Evolutionary conservation across 108 stramenopile genomes (phyloP), one percentile per base, ranked within the genome.

Genomic region (Cyclotella cryptica): DNA sequence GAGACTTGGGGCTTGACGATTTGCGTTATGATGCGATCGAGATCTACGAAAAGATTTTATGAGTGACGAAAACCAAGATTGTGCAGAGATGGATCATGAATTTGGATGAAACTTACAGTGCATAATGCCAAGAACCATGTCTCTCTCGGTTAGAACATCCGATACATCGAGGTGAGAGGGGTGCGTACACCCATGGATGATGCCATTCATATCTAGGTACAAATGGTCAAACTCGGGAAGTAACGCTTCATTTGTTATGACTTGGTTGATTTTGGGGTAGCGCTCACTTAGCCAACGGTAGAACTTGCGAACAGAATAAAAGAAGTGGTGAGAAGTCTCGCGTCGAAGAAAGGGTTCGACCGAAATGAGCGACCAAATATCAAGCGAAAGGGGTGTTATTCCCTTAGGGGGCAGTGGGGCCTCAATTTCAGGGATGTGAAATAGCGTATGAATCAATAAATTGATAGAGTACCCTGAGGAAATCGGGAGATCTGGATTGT

Each of bases 121-220:
- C 93, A 96, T 94, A 47, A 99, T 99, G 14, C 98, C 96, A 47
- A 95, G 59, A 87, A 99, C 90, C 98, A 98, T 98, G 72, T 98
- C 97, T 58, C 92, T 85, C 74, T 98, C 98, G 53, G 84, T 84
- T 1, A 97, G 74, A 46, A 93, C 91, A 71, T 94, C 91, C n/a
- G 95, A 87, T 51, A 98, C 85, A 76, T 97, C 96, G 69, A 90
- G 67, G 74, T 93, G 85, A 72, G 65, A 85, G 28, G 94, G 93
- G 83, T 99, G 98, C 10, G 97, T 96, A 84, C 98, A 98, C 10
- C 97, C 97, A 81, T 99, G 99, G 73, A 99, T 98, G 75, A 99
- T 97, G 19, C 99, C 99, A 72, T 99, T 99, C 99, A 99, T 98
- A 79, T 99, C 99, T 69, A 99, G 79, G 69, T 99, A 99, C 72